These are phyloP conservation scores for Rhododendron molle DNA, from an alignment of 148 eudicot species.

Conservation along the genomic window DNA sequence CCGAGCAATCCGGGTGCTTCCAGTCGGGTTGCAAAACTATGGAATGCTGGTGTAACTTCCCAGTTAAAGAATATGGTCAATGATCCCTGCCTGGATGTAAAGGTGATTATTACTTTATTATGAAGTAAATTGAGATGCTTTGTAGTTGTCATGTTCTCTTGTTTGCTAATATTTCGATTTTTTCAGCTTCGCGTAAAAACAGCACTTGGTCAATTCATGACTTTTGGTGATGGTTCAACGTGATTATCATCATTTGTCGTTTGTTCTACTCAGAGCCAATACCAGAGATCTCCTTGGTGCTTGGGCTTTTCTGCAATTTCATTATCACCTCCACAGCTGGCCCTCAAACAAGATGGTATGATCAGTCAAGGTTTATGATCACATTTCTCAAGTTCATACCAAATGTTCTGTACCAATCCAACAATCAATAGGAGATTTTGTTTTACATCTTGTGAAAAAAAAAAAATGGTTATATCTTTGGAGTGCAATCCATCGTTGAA, in stretches of 20 bases:
- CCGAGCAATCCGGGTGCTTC: constrained; percentile 67
- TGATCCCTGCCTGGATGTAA: constrained; percentile 85
- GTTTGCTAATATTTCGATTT: constrained; percentile 6
- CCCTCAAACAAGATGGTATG: constrained; percentile 16
- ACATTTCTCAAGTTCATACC: constrained; percentile 6
- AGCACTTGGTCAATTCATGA: constrained; percentile 50
- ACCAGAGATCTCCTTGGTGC: constrained; percentile 14
- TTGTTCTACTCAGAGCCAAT: background rate
- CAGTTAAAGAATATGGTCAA: constrained; percentile 70
- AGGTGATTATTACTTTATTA: constrained; percentile 39
- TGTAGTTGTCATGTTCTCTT: background rate
- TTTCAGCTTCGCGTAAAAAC: constrained; percentile 76
- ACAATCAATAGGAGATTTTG: constrained; percentile 4
- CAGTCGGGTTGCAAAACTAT: constrained; percentile 48
- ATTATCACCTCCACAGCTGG: constrained; percentile 11
- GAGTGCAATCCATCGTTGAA: background rate
- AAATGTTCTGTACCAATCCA: background rate
- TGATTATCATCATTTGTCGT: constrained; percentile 18
- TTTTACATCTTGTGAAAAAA: background rate
- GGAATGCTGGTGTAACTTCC: constrained; percentile 59
- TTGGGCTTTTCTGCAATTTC: constrained; percentile 1
- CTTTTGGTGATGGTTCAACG: constrained; percentile 39
- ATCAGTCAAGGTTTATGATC: background rate
- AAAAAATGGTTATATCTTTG: background rate
- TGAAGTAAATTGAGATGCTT: background rate